A percentile compares a stretch with the other conserved stretches of the same genome.
These are phyloP conservation scores for Penicillium fimorum DNA, from an alignment of 495 filamentous ascomycete genomes.

Conservation along the genomic window DNA sequence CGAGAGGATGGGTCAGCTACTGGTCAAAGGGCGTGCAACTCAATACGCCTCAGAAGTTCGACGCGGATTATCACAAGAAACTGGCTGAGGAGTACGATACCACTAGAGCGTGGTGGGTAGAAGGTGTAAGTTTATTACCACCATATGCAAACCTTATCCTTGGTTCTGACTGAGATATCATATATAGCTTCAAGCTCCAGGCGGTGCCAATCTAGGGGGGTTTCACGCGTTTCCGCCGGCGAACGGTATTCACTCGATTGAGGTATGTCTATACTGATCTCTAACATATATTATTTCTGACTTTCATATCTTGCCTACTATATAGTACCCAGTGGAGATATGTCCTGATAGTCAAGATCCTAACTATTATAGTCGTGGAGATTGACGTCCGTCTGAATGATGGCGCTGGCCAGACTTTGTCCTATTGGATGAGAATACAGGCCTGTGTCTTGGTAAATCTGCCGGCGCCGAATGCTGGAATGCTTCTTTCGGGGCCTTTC, in stretches of 20 bases:
- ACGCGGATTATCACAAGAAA: background rate
- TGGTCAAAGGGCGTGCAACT: constrained; percentile 4
- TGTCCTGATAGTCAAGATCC: background rate
- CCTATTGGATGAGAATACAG: background rate
- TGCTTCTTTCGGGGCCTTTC: constrained; percentile 2
- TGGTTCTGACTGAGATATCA: background rate
- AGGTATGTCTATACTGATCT: background rate
- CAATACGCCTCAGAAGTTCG: background rate
- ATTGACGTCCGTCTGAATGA: background rate
- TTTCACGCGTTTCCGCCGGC: background rate
- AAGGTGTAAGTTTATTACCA: constrained; percentile 3
- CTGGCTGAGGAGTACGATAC: background rate
- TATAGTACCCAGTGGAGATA: background rate
- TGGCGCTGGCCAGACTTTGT: background rate
- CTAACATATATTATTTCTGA: background rate
- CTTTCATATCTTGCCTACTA: background rate
- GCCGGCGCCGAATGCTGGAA: background rate
- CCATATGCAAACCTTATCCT: background rate
- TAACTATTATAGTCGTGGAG: background rate
- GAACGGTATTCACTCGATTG: background rate
- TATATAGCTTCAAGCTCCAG: background rate
- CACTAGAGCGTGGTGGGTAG: constrained; percentile 4
- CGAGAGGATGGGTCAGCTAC: constrained; percentile 3
- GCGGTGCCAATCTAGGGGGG: background rate
- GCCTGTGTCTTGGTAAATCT: background rate